Conservation (phyloP, 1,284 basidiomycete species). For the Retiboletus flavoniger region DNA sequence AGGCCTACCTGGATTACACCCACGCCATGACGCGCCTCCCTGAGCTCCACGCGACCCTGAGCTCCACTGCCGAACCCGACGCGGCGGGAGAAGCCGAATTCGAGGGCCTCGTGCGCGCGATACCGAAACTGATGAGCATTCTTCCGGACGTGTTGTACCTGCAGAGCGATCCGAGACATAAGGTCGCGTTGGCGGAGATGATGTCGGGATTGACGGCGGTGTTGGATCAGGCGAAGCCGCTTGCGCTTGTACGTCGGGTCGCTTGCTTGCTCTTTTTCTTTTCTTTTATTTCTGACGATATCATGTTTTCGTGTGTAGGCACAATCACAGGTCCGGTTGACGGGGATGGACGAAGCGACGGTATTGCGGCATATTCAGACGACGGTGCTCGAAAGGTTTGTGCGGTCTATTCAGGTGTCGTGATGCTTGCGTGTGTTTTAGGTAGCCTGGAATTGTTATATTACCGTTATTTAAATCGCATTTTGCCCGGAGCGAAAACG, state of each 20-base stretch:
- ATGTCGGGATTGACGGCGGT: slow-evolving; percentile 58
- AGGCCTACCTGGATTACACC: slow-evolving; percentile 72
- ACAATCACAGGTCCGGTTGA: slow-evolving; percentile 43
- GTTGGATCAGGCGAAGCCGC: slow-evolving; percentile 58
- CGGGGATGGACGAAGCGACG: slow-evolving; percentile 47
- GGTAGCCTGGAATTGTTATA: slow-evolving; percentile 13
- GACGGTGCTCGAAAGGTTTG: slow-evolving; percentile 47
- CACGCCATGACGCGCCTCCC: slow-evolving; percentile 64
- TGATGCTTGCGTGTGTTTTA: slow-evolving; percentile 13
- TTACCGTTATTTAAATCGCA: slow-evolving; percentile 19
- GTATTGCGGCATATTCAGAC: slow-evolving; percentile 54
- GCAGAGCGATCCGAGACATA: slow-evolving; percentile 57
- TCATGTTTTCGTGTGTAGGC: slow-evolving; percentile 26
- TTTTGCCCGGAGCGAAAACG: neutral
- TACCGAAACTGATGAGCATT: slow-evolving; percentile 68
- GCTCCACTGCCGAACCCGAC: slow-evolving; percentile 45
- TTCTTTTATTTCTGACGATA: neutral
- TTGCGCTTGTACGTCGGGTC: slow-evolving; percentile 53
- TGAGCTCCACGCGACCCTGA: slow-evolving; percentile 49
- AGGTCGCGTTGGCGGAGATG: slow-evolving; percentile 74
- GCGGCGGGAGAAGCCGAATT: slow-evolving; percentile 51
- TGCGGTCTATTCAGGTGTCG: slow-evolving; percentile 38
- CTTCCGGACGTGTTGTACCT: slow-evolving; percentile 68
- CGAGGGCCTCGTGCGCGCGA: slow-evolving; percentile 55
- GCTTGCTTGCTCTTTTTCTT: neutral